Evolutionary conservation across 1,139 yeast species (phyloP).

Genomic region (Pichia sp.): DNA sequence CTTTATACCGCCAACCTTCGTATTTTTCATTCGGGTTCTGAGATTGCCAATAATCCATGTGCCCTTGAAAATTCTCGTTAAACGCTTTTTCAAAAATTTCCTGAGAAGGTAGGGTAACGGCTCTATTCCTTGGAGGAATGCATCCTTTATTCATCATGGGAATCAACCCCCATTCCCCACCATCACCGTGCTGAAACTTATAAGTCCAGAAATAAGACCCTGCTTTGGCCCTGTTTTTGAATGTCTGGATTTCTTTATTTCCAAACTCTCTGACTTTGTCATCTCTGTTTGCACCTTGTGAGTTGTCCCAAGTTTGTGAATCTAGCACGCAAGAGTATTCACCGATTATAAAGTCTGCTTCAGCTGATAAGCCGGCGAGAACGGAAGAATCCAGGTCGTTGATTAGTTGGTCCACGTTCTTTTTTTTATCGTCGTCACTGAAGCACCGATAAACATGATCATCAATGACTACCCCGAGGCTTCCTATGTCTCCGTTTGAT

Average conservation of each 20-base stretch:
- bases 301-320: slow-evolving; percentile 62
- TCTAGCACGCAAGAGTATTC: slow-evolving; percentile 90
- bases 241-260: slow-evolving; percentile 39
- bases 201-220: slow-evolving; percentile 91
- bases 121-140: slow-evolving; percentile 36
- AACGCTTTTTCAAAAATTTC: slow-evolving; percentile 42
- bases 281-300: slow-evolving; percentile 41
- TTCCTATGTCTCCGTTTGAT: slow-evolving; percentile 37
- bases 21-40: slow-evolving; percentile 56
- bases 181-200: slow-evolving; percentile 81
- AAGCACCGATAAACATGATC: slow-evolving; percentile 85
- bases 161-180: slow-evolving; percentile 93
- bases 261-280: slow-evolving; percentile 45
- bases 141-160: slow-evolving; percentile 72
- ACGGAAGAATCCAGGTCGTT: slow-evolving; percentile 51
- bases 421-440: slow-evolving; percentile 65
- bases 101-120: slow-evolving; percentile 35
- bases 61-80: slow-evolving; percentile 42
- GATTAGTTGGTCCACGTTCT: slow-evolving; percentile 61
- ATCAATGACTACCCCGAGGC: slow-evolving; percentile 68
- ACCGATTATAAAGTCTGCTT: slow-evolving; percentile 76
- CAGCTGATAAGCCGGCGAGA: slow-evolving; percentile 46
- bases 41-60: slow-evolving; percentile 63
- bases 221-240: slow-evolving; percentile 50
- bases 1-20: slow-evolving; percentile 77